Conservation (phyloP, 768 basidiomycete genomes). For the Russula emetica region DNA sequence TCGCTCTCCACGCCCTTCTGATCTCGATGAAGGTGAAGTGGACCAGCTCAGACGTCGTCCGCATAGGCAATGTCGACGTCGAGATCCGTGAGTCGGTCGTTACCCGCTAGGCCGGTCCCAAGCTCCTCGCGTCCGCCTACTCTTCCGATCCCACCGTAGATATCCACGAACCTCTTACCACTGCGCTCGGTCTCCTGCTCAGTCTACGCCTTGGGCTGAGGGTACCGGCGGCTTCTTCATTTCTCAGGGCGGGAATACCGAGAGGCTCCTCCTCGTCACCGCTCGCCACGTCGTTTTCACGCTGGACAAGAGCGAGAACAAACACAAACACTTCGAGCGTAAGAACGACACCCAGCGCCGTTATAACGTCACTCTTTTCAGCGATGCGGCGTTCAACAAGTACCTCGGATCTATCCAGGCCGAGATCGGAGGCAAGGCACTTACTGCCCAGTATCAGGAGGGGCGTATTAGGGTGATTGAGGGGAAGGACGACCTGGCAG, state of each 20-base stretch:
- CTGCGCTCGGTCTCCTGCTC: background rate
- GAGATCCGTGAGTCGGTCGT: too few relatives aligned
- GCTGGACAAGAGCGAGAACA: conserved; percentile 25
- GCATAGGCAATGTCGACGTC: background rate
- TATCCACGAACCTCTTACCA: background rate
- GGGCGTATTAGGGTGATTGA: background rate
- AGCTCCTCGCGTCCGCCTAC: background rate
- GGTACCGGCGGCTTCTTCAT: conserved; percentile 37
- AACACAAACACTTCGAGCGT: conserved; percentile 28
- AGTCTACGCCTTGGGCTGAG: background rate
- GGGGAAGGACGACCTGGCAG: background rate
- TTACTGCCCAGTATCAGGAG: background rate
- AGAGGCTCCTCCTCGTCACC: conserved; percentile 33
- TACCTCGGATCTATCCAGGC: conserved; percentile 33
- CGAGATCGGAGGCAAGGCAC: conserved; percentile 5
- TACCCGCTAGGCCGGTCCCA: background rate
- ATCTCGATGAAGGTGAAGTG: background rate
- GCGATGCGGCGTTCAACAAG: conserved; percentile 31
- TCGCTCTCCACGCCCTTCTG: background rate
- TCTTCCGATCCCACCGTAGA: background rate
- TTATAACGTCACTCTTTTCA: conserved; percentile 35
- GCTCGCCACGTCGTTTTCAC: conserved; percentile 35
- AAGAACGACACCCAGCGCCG: conserved; percentile 29
- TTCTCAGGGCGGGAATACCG: conserved; percentile 34
- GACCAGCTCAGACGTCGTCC: background rate